Percentiles rank a stretch among this genome's conserved stretches.
Evolutionary conservation across 768 basidiomycete species (phyloP).

Genomic region (Kwoniella heveanensis): DNA sequence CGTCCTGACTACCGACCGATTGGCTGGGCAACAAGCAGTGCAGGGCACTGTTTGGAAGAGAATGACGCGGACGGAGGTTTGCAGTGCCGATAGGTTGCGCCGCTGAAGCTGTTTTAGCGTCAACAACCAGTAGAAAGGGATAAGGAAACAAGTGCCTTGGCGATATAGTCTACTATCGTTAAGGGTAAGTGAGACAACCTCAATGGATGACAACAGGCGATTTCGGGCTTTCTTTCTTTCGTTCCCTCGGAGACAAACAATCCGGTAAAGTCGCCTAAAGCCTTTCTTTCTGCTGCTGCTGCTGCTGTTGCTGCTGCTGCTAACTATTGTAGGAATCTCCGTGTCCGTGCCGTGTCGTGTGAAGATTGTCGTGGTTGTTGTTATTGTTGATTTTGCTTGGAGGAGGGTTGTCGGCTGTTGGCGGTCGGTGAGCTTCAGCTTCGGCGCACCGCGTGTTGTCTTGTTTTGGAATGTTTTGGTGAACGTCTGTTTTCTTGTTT

Average conservation of each 20-base stretch:
- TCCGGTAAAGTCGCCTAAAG: background rate
- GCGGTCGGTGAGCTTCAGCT: too few species aligned
- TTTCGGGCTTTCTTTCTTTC: background rate
- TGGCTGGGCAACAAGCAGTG: too few species aligned
- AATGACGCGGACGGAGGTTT: background rate
- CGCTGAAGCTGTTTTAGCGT: background rate
- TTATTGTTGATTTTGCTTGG: too few species aligned
- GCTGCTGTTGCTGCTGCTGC: background rate
- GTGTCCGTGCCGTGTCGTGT: too few species aligned
- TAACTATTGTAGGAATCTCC: background rate
- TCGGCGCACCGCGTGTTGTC: too few species aligned
- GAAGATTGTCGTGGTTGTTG: too few species aligned
- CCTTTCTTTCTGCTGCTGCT: background rate
- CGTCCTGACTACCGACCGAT: too few species aligned
- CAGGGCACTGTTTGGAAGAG: background rate
- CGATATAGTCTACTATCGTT: background rate
- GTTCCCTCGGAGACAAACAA: background rate
- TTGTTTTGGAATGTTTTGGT: too few species aligned
- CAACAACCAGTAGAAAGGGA: background rate
- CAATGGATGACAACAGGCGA: too few species aligned
- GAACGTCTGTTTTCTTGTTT: too few species aligned
- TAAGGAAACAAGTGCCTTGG: background rate
- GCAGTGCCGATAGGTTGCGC: background rate
- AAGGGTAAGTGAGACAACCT: conserved; percentile 1
- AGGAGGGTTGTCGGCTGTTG: too few species aligned